A percentile compares a stretch with the other conserved stretches of the same genome.
Conservation (phyloP, 768 basidiomycete genomes). For the Lactarius indigo region DNA sequence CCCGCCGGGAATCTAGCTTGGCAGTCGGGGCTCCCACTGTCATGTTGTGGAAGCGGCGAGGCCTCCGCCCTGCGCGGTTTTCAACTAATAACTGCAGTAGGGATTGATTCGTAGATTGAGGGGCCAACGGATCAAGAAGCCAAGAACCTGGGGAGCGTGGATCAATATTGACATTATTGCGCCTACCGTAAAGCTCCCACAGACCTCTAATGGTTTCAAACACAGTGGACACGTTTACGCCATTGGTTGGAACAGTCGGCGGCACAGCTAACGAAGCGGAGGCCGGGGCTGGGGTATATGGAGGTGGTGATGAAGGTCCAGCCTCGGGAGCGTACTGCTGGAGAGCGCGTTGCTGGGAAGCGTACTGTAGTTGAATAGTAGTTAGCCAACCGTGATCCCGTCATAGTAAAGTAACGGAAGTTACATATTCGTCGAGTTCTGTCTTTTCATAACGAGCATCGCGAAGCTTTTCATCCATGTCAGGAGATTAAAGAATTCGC, state of each 20-base stretch:
- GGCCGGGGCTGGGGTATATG: neutral
- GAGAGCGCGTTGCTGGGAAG: neutral
- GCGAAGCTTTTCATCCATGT: neutral
- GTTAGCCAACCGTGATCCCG: neutral
- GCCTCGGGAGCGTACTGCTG: neutral
- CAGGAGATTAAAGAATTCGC: neutral
- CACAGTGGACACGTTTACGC: conserved; percentile 7
- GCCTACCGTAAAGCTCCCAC: neutral
- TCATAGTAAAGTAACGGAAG: neutral
- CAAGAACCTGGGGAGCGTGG: conserved; percentile 15
- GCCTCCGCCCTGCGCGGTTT: conserved; percentile 10
- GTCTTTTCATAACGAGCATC: neutral
- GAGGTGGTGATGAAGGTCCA: neutral
- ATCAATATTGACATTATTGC: neutral
- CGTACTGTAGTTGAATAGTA: neutral
- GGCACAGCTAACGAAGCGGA: conserved; percentile 3
- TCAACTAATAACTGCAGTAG: conserved; percentile 4
- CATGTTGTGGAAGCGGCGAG: conserved; percentile 9
- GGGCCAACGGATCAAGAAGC: conserved; percentile 17
- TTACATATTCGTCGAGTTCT: conserved; percentile 4
- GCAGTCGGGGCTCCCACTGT: conserved; percentile 13
- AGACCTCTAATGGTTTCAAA: conserved; percentile 16
- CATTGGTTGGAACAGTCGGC: conserved; percentile 4
- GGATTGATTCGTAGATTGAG: conserved; percentile 1
- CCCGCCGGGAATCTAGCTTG: conserved; percentile 11